Base-by-base conservation (phyloP, 495 filamentous ascomycete species). In the Corynascus novoguineensis region DNA sequence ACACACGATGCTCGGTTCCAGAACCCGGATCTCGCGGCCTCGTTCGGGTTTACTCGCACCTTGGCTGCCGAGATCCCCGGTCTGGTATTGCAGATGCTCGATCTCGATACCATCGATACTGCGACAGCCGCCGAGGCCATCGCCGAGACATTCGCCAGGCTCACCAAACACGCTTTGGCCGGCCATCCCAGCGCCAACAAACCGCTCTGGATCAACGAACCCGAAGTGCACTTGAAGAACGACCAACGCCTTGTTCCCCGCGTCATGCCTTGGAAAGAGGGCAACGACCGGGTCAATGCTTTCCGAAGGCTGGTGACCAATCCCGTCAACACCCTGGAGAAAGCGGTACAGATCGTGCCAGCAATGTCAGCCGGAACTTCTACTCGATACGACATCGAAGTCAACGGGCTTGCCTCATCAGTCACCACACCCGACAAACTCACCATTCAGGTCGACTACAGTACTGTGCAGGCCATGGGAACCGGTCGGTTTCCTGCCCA, bases 41-140 rank as follows among this genome's bases (percentile, higher is more conserved):
- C 70, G 2, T 68, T 77, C 11, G 75, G 75, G 0, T 76, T 78
- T 46, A 63, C 70, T 2, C 68, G 75, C 27, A 75, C 75, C 0
- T 48, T 77, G 35, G 58, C 62, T 0, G 74, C 73, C 8, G 75
- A 78, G 54, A 65, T 72, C 7, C 72, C 74, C 0, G 60, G 63
- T 11, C 54, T 78, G 25, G 55, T 34, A 1, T 37, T 78, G 15
- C 75, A 75, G 58, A 54, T 75, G 50, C 63, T 78, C 1, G 74
- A 78, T 45, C 55, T 78, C 17, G 73, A 71, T 9, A 42, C 54
- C 10, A 27, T 60, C 7, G 64, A 66, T 14, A 57, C 57, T 5
- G 11, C 1, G 0, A 37, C 53, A 0, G 61, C 66, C 0, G 58
- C 47, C 0, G 44, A 59, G 19, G 44, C 60, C 3, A 55, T 76